These are phyloP conservation scores for Pythium brachiatum DNA, from an alignment of 352 stramenopile species.

Conservation along the genomic window DNA sequence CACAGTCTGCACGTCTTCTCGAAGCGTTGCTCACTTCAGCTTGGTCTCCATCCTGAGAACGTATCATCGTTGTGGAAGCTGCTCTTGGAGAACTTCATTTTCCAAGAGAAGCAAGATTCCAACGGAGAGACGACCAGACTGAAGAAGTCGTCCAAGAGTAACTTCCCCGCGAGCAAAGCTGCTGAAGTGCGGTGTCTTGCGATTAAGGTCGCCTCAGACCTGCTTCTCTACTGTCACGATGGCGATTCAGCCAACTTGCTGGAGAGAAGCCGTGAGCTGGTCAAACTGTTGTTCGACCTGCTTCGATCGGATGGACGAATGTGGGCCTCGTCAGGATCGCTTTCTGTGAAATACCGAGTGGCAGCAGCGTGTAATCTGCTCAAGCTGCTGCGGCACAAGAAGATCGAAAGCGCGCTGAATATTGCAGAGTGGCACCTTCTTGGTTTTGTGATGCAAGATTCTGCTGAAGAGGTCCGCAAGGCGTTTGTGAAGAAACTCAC, in stretches of 20 bases:
- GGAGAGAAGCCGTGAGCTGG: conserved; percentile 35
- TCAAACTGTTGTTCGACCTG: conserved; percentile 56
- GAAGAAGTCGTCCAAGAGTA: conserved; percentile 21
- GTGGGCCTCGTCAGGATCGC: conserved; percentile 35
- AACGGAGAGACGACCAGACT: conserved; percentile 9
- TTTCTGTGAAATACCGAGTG: conserved; percentile 47
- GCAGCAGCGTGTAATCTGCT: conserved; percentile 54
- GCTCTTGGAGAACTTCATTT: conserved; percentile 46
- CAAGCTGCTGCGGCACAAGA: conserved; percentile 57
- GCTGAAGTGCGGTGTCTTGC: conserved; percentile 55
- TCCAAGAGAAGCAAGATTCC: conserved; percentile 18
- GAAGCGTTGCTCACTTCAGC: conserved; percentile 41
- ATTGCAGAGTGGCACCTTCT: conserved; percentile 78
- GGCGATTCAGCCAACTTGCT: conserved; percentile 16
- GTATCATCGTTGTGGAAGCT: conserved; percentile 43
- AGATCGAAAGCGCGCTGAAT: conserved; percentile 47
- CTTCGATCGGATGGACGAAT: conserved; percentile 56
- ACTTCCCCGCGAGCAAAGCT: conserved; percentile 20
- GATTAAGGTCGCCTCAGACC: conserved; percentile 59
- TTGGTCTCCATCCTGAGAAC: conserved; percentile 15
- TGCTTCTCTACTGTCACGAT: conserved; percentile 44
- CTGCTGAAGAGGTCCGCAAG: conserved; percentile 63
- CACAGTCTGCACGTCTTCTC: conserved; percentile 64
- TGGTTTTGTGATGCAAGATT: conserved; percentile 73
- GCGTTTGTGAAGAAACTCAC: conserved; percentile 78